Evolutionary conservation across 495 filamentous ascomycete genomes (phyloP), one percentile per base, ranked within the genome.

Genomic region (Tuber calosporum): DNA sequence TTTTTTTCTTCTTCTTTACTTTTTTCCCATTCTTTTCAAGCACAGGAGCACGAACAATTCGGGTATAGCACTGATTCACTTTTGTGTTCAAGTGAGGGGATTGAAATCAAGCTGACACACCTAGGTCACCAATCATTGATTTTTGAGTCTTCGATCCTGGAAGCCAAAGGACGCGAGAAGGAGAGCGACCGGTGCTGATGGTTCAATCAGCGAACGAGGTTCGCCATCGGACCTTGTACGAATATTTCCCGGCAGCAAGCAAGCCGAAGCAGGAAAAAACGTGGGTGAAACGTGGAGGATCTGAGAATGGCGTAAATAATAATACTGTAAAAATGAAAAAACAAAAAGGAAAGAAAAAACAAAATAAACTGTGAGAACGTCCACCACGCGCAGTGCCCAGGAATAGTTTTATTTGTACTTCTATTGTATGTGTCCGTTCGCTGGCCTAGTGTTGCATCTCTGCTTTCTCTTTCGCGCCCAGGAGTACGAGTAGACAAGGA

Each of bases 241-340:
- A 58, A n/a, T n/a, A 62, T 34, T 62, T 62, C 53, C 26, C 53
- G 53, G 53, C 53, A 62, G 26, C 26, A 34, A 19, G 53, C 53
- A 34, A 34, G 53, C 53, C n/a, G n/a, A 30, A 62, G 53, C 26
- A 30, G 53, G 26, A 62, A 62, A 62, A 62, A 62, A 62, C 53
- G 53, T 62, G 53, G 53, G 30, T 30, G 53, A 62, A 62, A 62
- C 53, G 53, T 62, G 53, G 53, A 62, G 26, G 53, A 62, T 62
- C 53, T 62, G 53, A 62, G 30, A 62, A 62, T 62, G 53, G 53
- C 53, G 53, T 34, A n/a, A n/a, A n/a, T n/a, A n/a, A n/a, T n/a
- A n/a, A n/a, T n/a, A n/a, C n/a, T n/a, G n/a, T n/a, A 62, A 15
- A 30, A 34, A 15, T 2, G 34, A 62, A 34, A 62, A 34, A n/a